Base-by-base conservation (phyloP, 2,329 filamentous ascomycete species). In the Verticillium isaacii region DNA sequence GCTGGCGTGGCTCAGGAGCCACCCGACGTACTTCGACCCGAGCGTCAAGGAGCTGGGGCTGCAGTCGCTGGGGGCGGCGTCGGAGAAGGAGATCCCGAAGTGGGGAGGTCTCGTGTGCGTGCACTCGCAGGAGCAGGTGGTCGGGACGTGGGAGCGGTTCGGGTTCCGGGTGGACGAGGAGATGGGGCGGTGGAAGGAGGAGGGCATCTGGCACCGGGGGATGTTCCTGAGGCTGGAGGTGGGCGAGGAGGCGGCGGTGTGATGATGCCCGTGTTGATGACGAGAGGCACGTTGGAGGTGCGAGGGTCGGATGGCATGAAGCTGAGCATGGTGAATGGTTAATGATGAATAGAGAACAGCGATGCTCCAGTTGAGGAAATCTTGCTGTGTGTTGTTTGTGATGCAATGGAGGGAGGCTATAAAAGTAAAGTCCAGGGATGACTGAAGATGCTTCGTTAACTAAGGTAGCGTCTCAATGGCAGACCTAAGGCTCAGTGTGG, bases 171-270 rank as follows among this genome's bases (percentile, higher is more conserved):
- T 85, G 11, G 93, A 97, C 74, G 82, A 90, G 69, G 79, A 76
- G 11, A 85, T 94, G 84, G 91, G 91, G 1, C 81, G 73, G 36
- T 97, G 93, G 92, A 80, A 82, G 64, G 93, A 97, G 74, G 92
- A 95, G 70, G 91, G 90, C 4, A 94, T 97, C 60, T 80, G 85
- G 66, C 92, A 97, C 78, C 82, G 96, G 19, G 93, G 91, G 63
- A 96, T 97, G 93, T 96, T 85, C 66, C 69, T 74, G 66, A 76
- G 84, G 37, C 63, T 87, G 32, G 70, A 78, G 4, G 64, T 79
- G 4, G 67, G 60, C 12, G 32, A 64, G 32, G 45, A 41, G 12
- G 54, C 54, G 3, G 1, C 39, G 6, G 15, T 57, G 19, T 63
- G 32, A 56, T 50, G 41, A n/a, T n/a, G n/a, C n/a, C 2, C 9